Evolutionary conservation across 2,329 filamentous ascomycete species (phyloP), one percentile per base, ranked within the genome.

Genomic region (Stachybotrys chlorohalonatus): DNA sequence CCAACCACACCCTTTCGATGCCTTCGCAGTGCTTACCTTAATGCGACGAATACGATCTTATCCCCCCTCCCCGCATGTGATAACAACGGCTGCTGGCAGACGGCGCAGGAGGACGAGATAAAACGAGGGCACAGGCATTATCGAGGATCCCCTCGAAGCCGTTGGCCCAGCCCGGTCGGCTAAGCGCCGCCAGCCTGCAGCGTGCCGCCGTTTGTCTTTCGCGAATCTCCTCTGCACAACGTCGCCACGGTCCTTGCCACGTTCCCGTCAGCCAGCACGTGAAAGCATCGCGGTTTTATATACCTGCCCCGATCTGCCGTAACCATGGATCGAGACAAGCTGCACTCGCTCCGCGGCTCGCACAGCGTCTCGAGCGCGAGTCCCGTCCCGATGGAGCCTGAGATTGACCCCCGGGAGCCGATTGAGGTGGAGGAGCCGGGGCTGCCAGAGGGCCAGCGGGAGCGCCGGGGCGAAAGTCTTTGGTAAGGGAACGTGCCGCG

Each of bases 391-490:
- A 49, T 31, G 16, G 31, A 51, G 16, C 52, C 52, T 2, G 55
- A 56, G 17, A 47, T 31, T 11, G 52, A 54, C 31, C 45, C 51
- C 16, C 45, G 51, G 13, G 31, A 56, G 36, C 36, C 36, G 36
- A 42, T 42, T 13, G 54, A 42, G 16, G 30, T 54, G 11, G 55
- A 54, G 17, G 49, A 54, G 11, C 32, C 47, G 11, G 53, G 11
- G 31, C 45, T 49, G 47, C 47, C 49, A 15, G 51, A 49, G 24
- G 53, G 46, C 6, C 51, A 47, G 49, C 47, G 52, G 13, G 47
- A 56, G 30, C 49, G 45, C 13, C 53, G 51, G n/a, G 55, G 55
- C 6, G 55, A 56, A 6, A 56, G 53, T 31, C 52, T 56, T 6
- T 56, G 55, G 55, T 56, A 16, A 49, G 55, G 36, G 3, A 11